Evolutionary conservation across 306 rosid species (phyloP), one percentile per base, ranked within the genome.

Genomic region (Clitoria ternatea): DNA sequence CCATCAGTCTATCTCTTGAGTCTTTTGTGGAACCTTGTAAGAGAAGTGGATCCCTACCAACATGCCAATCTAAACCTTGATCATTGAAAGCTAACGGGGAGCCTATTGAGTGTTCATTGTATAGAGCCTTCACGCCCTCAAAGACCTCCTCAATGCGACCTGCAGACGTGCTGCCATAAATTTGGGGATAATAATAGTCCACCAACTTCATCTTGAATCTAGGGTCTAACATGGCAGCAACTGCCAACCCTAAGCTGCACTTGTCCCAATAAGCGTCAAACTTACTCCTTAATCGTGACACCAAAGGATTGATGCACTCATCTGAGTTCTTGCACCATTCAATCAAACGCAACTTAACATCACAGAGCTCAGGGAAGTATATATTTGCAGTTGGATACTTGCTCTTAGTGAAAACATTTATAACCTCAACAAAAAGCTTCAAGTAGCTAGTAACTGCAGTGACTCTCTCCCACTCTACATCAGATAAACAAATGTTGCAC

Each of bases 191-290:
- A 80, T 85, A 91, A 80, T 89, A 95, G 61, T 95, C 99, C 0
- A 95, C 90, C 83, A 88, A 74, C 80, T 86, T 95, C 97, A 89
- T 87, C 85, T 95, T 95, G 85, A 85, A 95, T 69, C 96, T 83
- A 73, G 99, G 99, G 69, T 95, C 99, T 79, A 91, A 76, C 88
- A 95, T 85, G 60, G 96, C 90, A 52, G 96, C 92, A 79, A 91
- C 97, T 15, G 96, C 97, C 82, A 95, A 84, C 74, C 91, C 85
- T 80, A 88, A 83, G 82, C 96, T 84, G 40, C 96, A 95, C 74
- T 81, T 87, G 54, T 83, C 93, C 99, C 99, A 95, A 72, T 91
- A 95, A 69, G 89, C 91, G 66, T 95, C 99, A 77, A 95, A 95
- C 85, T 82, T 88, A 74, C 76, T 82, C 65, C 87, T 88, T 96